phyloP scores from a whole-genome alignment of 805 yeast genomes.

The Wickerhamiella azymoides region DNA sequence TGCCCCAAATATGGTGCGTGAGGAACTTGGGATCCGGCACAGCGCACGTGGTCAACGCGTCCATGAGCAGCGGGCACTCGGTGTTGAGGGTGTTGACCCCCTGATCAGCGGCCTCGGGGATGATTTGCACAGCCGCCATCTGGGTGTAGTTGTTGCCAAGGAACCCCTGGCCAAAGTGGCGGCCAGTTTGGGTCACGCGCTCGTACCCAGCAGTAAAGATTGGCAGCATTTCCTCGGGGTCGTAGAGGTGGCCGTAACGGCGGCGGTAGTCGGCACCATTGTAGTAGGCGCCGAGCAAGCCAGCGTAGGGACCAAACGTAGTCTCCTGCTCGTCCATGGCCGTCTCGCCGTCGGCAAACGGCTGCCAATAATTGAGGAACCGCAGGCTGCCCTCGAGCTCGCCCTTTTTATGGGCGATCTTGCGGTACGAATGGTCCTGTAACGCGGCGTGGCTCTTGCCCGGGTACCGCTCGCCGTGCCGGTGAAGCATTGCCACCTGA shows the following conservation, averaged over 20 bases:
- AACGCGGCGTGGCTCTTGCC: conserved; percentile 15
- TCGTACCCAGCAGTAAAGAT: conserved; percentile 43
- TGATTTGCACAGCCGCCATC: conserved; percentile 17
- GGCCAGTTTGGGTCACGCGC: conserved; percentile 28
- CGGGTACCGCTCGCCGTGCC: conserved; percentile 52
- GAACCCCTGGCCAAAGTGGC: conserved; percentile 22
- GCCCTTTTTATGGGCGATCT: conserved; percentile 9
- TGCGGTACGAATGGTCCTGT: conserved; percentile 11
- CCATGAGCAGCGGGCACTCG: neutral
- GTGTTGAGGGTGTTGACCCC: conserved; percentile 20
- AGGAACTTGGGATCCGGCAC: conserved; percentile 2
- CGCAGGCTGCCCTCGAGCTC: conserved; percentile 29
- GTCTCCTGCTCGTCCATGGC: conserved; percentile 35
- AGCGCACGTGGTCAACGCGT: conserved; percentile 11
- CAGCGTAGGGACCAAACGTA: conserved; percentile 37
- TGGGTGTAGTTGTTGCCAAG: conserved; percentile 20
- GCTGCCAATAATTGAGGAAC: conserved; percentile 36
- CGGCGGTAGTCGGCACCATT: conserved; percentile 38
- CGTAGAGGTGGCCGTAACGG: conserved; percentile 36
- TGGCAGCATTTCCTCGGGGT: conserved; percentile 28
- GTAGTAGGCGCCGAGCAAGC: conserved; percentile 34
- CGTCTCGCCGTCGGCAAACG: conserved; percentile 26
- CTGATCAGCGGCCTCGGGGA: conserved; percentile 15
- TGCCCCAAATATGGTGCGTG: neutral
- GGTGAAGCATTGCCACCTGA: conserved; percentile 38